Base-by-base conservation (phyloP, 2,329 filamentous ascomycete genomes). In the Hortaea sp. region DNA sequence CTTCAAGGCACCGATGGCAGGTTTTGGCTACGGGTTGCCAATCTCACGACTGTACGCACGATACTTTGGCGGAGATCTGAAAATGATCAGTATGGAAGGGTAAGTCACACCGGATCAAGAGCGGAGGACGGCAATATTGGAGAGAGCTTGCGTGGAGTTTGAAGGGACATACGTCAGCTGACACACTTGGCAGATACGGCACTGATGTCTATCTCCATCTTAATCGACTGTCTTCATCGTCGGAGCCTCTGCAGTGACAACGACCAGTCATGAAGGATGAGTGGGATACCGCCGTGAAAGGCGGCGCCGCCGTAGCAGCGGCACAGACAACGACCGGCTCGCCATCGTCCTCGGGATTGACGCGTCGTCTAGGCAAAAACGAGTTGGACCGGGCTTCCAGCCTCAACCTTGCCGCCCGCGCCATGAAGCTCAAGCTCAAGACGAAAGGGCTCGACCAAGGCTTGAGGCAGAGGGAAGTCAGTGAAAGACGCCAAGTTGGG, bases 81-180 rank as follows among this genome's bases (percentile, higher is more conserved):
- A 97, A 69, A 69, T 98, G 65, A 98, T 98, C 62, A 95, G 88
- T 66, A 98, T 98, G 92, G 92, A 98, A 74, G 92, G 92, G 87
- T 95, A 73, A 75, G 85, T 20, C 30, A 32, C 35, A 10, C 32
- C 32, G n/a, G 7, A n/a, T 9, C 32, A n/a, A 35, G 7, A 9
- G 32, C 7, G n/a, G 7, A 35, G 32, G 32, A 9, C 32, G 32
- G 9, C 32, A n/a, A 9, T 35, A n/a, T n/a, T 35, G 31, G 28
- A 47, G 27, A 28, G 13, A 32, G n/a, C 44, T 27, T 13, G 13
- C 11, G 27, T 27, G 20, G 20, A 20, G 20, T 20, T 20, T 20
- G 20, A 20, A 20, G 20, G 20, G 20, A 20, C 20, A 20, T 20
- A 20, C 20, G 9, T 35, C 32, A 35, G n/a, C 32, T 35, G n/a